Conservation (phyloP, 2,329 filamentous ascomycete genomes). For the Nemania serpens region DNA sequence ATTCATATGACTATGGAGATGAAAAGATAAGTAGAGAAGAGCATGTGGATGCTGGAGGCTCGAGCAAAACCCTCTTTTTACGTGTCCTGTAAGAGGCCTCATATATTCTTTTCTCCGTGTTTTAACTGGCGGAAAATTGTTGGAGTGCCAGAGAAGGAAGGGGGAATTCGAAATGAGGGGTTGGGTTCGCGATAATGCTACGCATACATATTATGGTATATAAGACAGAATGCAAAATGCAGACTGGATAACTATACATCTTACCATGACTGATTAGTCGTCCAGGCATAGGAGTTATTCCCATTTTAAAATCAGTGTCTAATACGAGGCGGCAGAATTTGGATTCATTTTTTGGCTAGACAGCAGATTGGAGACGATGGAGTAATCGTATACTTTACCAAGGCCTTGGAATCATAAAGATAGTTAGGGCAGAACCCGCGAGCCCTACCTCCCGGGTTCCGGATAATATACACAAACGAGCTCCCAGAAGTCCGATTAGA, state of each 20-base stretch:
- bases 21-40: background rate
- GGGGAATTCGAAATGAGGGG: background rate
- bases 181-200: background rate
- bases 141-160: background rate
- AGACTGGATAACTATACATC: background rate
- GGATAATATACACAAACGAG: background rate
- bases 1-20: background rate
- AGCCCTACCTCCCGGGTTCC: too few species aligned
- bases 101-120: background rate
- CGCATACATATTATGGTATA: background rate
- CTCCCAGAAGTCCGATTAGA: background rate
- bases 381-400: too few species aligned
- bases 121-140: background rate
- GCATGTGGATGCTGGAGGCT: background rate
- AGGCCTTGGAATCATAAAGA: too few species aligned
- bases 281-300: too few species aligned
- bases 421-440: too few species aligned
- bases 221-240: background rate
- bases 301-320: too few species aligned
- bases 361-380: too few species aligned
- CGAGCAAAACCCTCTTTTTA: too few species aligned
- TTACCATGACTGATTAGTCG: too few species aligned
- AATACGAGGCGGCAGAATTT: too few species aligned
- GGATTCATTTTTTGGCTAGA: too few species aligned
- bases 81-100: too few species aligned